Evolutionary conservation across 352 stramenopile genomes (phyloP).

Genomic region (Thalassiosira hispida): DNA sequence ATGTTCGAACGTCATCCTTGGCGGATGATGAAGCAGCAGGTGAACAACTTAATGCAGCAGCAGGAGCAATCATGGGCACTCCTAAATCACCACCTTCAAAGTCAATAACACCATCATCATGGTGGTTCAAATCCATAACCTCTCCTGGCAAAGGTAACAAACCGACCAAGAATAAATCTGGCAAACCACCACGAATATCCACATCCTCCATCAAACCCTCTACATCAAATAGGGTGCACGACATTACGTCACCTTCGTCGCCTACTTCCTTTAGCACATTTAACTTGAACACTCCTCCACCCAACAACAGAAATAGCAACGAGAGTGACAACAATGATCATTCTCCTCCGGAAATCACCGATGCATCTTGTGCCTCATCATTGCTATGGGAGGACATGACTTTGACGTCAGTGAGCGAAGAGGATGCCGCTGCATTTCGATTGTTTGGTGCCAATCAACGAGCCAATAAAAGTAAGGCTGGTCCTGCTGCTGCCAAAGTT

Average conservation of each 20-base stretch:
- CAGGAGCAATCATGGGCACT: background rate
- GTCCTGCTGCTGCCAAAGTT: background rate
- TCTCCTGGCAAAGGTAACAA: background rate
- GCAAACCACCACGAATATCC: background rate
- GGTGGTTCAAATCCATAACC: conserved; percentile 35
- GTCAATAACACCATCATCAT: conserved; percentile 17
- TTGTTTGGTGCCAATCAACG: conserved; percentile 14
- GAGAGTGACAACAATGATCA: background rate
- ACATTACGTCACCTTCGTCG: conserved; percentile 13
- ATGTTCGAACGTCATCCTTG: background rate
- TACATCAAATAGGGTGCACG: background rate
- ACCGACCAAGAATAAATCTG: background rate
- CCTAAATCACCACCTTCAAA: background rate
- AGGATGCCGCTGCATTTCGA: conserved; percentile 51
- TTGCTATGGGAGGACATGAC: conserved; percentile 64
- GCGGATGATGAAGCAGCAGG: background rate
- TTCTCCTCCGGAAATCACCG: conserved; percentile 14
- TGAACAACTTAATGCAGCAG: background rate
- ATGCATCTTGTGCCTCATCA: conserved; percentile 58
- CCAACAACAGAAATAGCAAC: conserved; percentile 1
- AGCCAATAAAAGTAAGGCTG: background rate
- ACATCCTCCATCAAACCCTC: too few relatives aligned
- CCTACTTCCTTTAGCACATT: conserved; percentile 54
- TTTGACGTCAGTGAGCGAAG: conserved; percentile 52
- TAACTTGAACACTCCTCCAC: conserved; percentile 16